These are phyloP conservation scores for Farysia itapuensis DNA, from an alignment of 1,284 basidiomycete genomes.

Conservation along the genomic window DNA sequence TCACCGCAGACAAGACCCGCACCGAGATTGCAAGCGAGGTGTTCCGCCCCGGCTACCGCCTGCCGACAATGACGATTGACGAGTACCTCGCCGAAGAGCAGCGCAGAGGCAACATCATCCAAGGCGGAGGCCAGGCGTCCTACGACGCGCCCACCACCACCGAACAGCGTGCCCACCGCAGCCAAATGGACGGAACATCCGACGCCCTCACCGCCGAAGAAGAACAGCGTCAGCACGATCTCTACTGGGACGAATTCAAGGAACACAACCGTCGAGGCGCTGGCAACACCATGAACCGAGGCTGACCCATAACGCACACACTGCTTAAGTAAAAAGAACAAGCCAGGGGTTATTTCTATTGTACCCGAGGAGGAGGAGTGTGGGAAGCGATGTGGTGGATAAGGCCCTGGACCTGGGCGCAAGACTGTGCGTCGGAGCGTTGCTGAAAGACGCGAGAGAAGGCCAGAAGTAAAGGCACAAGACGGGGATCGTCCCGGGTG, in stretches of 20 bases:
- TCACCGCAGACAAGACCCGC: conserved; percentile 59
- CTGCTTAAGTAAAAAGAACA: too few relatives aligned
- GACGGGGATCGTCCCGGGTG: not conserved
- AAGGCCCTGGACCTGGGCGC: not conserved
- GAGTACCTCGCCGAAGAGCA: conserved; percentile 88
- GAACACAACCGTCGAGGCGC: conserved; percentile 67
- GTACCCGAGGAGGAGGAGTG: not conserved
- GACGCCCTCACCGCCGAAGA: conserved; percentile 74
- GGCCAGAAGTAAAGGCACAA: conserved; percentile 7
- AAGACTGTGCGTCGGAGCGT: conserved; percentile 2
- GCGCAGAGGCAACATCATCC: conserved; percentile 80
- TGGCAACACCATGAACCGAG: conserved; percentile 93
- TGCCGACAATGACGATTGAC: conserved; percentile 95
- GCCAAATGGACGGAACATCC: conserved; percentile 76
- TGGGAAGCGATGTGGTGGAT: not conserved
- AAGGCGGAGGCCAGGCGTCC: conserved; percentile 67
- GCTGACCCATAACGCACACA: too few relatives aligned
- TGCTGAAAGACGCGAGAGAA: conserved; percentile 13
- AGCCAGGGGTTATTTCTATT: too few relatives aligned
- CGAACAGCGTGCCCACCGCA: conserved; percentile 43
- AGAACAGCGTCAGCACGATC: conserved; percentile 42
- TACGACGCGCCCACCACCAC: conserved; percentile 60
- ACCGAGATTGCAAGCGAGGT: conserved; percentile 75
- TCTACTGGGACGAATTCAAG: conserved; percentile 47
- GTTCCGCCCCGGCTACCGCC: conserved; percentile 79